Base-by-base conservation (phyloP, 768 basidiomycete species). In the Strobilomyces echinocephalus region DNA sequence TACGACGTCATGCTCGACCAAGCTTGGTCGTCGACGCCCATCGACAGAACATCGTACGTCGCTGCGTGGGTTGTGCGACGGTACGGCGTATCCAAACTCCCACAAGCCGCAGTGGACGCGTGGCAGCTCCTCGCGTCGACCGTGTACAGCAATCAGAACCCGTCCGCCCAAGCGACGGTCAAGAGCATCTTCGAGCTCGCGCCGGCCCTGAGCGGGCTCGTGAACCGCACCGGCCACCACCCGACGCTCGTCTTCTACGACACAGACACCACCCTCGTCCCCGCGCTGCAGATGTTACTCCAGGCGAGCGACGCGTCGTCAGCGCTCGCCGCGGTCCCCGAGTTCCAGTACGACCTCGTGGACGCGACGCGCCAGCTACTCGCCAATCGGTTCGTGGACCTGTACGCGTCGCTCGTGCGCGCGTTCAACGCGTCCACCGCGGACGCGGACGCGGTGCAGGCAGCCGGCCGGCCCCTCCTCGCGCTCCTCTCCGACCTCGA, bases 261-360 rank as follows among this genome's bases (percentile, higher is more conserved):
- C 53, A 73, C 73, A 1, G 62, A 72, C 60, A 60, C 63, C 1
- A 88, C 88, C 6, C 79, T 95, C 40, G 81, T 91, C 11, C 87
- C 91, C 1, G 84, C 91, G 0, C 72, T 95, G 34, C 79, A 82
- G 50, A 91, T 90, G 3, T 71, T 97, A 2, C 72, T 78, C 5
- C 74, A 69, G 33, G 60, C 65, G 48, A 45, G 64, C 58, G 4
- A 54, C n/a, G n/a, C 47, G 50, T 52, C 52, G 15, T n/a, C n/a
- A n/a, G 35, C 39, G 0, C 63, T 75, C 18, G 5, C 26, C 8
- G 3, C 55, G 2, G 55, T 66, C 5, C 69, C 69, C 3, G 74
- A 75, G 55, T 76, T 72, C 60, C 56, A 52, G 38, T 69, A 70
- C 56, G 74, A 76, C 63, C 61, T 71, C n/a, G 71, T 75, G 15